These are phyloP conservation scores for Penicillium concentricum DNA, from an alignment of 2,329 filamentous ascomycete genomes.

Conservation along the genomic window DNA sequence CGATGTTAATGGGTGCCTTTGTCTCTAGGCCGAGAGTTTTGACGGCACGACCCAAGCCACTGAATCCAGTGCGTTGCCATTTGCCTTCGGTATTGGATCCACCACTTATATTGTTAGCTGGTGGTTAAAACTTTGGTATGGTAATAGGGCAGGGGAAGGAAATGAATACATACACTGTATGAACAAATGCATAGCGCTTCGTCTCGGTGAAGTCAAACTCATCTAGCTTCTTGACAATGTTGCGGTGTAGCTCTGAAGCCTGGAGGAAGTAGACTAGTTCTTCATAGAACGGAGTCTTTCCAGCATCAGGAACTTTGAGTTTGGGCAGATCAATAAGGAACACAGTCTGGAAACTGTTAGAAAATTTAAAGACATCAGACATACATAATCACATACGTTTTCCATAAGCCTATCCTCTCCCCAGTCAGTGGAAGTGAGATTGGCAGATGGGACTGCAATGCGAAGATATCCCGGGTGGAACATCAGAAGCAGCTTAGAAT, in stretches of 20 bases:
- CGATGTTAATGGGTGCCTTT: constrained; percentile 60
- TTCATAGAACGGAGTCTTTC: constrained; percentile 60
- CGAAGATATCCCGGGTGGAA: constrained; percentile 72
- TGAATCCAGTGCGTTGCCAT: constrained; percentile 64
- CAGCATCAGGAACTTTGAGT: constrained; percentile 21
- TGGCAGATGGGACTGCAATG: constrained; percentile 82
- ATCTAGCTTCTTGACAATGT: constrained; percentile 65
- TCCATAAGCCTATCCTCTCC: constrained; percentile 76
- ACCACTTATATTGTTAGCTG: constrained; percentile 44
- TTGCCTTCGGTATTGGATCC: constrained; percentile 55
- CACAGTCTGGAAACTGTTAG: constrained; percentile 56
- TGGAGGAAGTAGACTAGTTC: constrained; percentile 70
- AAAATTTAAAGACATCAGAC: not conserved
- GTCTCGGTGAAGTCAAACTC: constrained; percentile 83
- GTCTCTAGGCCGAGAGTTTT: constrained; percentile 61
- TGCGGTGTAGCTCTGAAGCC: constrained; percentile 63
- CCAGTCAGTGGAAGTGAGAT: constrained; percentile 85
- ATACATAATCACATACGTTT: constrained; percentile 58
- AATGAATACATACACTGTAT: constrained; percentile 66
- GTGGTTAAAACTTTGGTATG: constrained; percentile 2
- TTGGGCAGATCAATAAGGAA: constrained; percentile 89
- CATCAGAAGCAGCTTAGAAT: constrained; percentile 91
- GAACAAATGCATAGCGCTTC: constrained; percentile 71
- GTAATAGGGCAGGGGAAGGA: not conserved
- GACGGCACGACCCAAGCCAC: constrained; percentile 69